Conservation (phyloP, 2,329 filamentous ascomycete species). For the Escovopsis sp. region DNA sequence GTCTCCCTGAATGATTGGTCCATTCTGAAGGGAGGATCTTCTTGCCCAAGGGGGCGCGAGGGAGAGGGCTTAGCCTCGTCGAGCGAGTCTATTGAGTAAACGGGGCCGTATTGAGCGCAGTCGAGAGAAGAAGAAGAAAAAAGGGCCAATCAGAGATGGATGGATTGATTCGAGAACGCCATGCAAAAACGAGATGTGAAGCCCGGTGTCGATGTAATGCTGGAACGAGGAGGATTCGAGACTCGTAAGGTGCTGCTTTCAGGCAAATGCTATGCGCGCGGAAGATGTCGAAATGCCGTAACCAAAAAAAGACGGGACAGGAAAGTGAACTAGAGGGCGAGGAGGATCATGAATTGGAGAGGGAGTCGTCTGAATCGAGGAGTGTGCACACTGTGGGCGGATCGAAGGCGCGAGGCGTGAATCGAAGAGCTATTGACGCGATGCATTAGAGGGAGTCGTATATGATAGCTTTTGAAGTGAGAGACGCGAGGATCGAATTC, state of each 20-base stretch:
- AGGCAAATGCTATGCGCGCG: slow-evolving; percentile 15
- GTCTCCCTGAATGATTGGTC: slow-evolving; percentile 4
- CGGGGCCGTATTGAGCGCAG: neutral
- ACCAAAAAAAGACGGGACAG: slow-evolving; percentile 14
- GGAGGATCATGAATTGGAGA: neutral
- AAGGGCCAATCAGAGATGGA: neutral
- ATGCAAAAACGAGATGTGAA: neutral
- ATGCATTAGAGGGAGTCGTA: slow-evolving; percentile 2
- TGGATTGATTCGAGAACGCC: neutral
- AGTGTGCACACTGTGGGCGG: no score
- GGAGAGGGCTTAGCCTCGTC: no score
- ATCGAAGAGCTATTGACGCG: slow-evolving; percentile 2
- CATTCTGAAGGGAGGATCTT: slow-evolving; percentile 1
- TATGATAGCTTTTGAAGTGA: neutral
- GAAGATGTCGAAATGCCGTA: slow-evolving; percentile 17
- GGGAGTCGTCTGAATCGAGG: no score
- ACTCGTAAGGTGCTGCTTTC: slow-evolving; percentile 8
- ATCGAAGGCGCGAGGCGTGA: neutral
- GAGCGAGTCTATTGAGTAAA: no score
- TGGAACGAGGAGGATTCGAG: neutral
- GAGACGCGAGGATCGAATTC: neutral
- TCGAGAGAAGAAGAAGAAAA: no score
- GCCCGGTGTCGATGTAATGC: neutral
- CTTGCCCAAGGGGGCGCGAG: no score
- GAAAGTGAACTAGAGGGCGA: neutral